phyloP scores from a whole-genome alignment of 2,329 filamentous ascomycete genomes.

The Pseudogymnoascus sp. region DNA sequence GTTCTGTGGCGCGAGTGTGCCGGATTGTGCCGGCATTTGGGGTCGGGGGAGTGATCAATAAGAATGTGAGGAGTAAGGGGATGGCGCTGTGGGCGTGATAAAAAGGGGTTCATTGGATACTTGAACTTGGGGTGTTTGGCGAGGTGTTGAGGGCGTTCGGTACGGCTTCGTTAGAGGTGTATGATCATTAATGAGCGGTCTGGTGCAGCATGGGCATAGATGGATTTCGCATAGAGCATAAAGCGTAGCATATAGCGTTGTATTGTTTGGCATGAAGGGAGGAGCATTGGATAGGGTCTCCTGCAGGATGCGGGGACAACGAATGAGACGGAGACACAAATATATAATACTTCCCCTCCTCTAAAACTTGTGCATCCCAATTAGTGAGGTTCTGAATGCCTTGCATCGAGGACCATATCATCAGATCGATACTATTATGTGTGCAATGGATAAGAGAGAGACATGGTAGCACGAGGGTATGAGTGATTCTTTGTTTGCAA shows the following conservation, averaged over 20 bases:
- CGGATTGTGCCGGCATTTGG: slow-evolving; percentile 86
- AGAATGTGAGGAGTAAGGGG: slow-evolving; percentile 56
- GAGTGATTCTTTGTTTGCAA: not conserved
- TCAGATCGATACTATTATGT: not conserved
- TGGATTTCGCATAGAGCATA: not conserved
- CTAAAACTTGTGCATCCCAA: not conserved
- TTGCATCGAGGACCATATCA: not conserved
- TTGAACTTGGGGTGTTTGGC: not conserved
- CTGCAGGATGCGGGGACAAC: not conserved
- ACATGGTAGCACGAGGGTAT: not conserved
- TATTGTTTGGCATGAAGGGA: not conserved
- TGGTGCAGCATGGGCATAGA: slow-evolving; percentile 7
- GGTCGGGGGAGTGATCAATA: slow-evolving; percentile 79
- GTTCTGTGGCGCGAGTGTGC: slow-evolving; percentile 67
- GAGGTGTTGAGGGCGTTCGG: not conserved
- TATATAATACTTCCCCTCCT: not conserved
- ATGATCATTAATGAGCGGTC: slow-evolving; percentile 4
- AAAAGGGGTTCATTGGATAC: not conserved
- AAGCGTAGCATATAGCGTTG: not conserved
- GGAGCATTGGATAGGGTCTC: not conserved
- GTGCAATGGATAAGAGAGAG: not conserved
- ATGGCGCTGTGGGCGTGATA: slow-evolving; percentile 52
- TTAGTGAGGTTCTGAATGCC: not conserved
- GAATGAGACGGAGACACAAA: not conserved
- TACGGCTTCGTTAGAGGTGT: not conserved